A percentile compares a stretch with the other conserved stretches of the same genome.
Evolutionary conservation across 148 eudicot species (phyloP).

Genomic region (Rhododendron molle): DNA sequence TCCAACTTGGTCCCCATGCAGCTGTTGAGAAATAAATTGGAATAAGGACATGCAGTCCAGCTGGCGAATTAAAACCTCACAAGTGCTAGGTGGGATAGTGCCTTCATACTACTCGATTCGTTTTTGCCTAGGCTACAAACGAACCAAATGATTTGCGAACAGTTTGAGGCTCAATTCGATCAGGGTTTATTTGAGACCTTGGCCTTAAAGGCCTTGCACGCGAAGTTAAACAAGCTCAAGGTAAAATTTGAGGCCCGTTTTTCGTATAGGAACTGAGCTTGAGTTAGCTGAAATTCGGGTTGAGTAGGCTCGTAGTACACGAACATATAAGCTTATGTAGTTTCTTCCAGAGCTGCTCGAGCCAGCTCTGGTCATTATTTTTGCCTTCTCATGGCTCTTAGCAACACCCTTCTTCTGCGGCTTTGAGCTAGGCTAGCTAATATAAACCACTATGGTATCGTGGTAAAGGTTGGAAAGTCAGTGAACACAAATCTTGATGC

Average conservation of each 20-base stretch:
- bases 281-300: not conserved
- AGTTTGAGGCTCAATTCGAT: not conserved
- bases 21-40: no score
- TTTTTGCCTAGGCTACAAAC: not conserved
- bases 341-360: not conserved
- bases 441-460: no score
- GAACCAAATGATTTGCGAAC: no score
- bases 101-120: not conserved
- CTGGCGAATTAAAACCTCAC: not conserved
- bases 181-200: not conserved
- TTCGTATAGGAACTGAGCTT: not conserved
- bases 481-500: no score
- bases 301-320: no score
- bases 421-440: no score
- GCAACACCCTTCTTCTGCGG: not conserved
- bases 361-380: not conserved
- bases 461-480: no score
- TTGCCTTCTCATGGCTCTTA: not conserved
- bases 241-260: not conserved
- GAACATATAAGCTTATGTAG: not conserved
- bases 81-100: not conserved
- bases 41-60: not conserved
- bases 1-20: no score
- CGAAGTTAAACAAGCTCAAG: no score
- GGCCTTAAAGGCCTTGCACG: not conserved